Conservation (phyloP, 2,329 filamentous ascomycete species). For the Phialophora expanda region DNA sequence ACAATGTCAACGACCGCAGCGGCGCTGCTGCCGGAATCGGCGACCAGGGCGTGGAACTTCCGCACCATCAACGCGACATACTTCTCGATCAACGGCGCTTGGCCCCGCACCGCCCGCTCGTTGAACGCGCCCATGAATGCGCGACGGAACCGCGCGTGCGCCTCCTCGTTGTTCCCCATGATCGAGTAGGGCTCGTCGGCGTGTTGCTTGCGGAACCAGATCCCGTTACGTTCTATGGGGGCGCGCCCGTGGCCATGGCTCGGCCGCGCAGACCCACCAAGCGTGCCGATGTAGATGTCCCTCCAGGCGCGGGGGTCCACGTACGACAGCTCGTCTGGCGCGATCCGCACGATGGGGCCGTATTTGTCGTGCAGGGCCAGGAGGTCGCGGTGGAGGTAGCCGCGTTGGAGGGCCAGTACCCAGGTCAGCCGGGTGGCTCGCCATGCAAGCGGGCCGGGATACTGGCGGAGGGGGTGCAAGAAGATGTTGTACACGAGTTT, state of each 20-base stretch:
- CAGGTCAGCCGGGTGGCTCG: constrained; percentile 41
- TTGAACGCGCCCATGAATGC: constrained; percentile 50
- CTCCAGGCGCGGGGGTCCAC: constrained; percentile 41
- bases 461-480: constrained; percentile 38
- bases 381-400: constrained; percentile 47
- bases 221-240: constrained; percentile 4
- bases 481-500: constrained; percentile 36
- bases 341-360: constrained; percentile 46
- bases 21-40: background rate
- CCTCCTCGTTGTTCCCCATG: constrained; percentile 30
- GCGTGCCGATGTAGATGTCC: constrained; percentile 42
- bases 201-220: constrained; percentile 16
- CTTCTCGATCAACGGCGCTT: constrained; percentile 15
- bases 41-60: constrained; percentile 8
- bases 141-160: constrained; percentile 42
- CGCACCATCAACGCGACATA: constrained; percentile 22
- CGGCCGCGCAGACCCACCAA: background rate
- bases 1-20: constrained; percentile 11
- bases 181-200: constrained; percentile 5
- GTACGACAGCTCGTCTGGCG: constrained; percentile 49
- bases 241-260: background rate
- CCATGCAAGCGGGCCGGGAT: constrained; percentile 45
- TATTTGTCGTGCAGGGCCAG: constrained; percentile 38
- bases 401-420: constrained; percentile 41
- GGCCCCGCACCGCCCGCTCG: constrained; percentile 40